These are phyloP conservation scores for Erysimum cheiri DNA, from an alignment of 441 rosid species.

Conservation along the genomic window DNA sequence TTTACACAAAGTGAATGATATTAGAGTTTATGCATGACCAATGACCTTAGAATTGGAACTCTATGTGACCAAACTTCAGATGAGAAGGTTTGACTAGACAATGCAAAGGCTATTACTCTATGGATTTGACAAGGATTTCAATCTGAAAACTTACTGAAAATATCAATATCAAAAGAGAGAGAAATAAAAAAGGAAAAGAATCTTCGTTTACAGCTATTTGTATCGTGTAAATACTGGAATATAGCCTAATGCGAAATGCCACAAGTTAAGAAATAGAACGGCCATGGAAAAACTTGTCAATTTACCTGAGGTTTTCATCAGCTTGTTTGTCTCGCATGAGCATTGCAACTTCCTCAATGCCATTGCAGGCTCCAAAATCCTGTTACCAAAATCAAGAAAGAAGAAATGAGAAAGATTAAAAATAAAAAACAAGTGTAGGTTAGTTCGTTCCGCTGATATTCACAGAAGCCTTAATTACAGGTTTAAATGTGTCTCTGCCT, in stretches of 20 bases:
- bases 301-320: conserved; percentile 87
- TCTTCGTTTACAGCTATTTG: conserved; percentile 1
- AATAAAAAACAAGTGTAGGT: background rate
- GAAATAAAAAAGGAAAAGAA: background rate
- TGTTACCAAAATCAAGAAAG: conserved; percentile 30
- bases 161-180: background rate
- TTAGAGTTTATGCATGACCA: background rate
- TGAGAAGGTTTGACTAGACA: conserved; percentile 8
- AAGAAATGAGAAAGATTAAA: background rate
- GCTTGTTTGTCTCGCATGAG: conserved; percentile 83
- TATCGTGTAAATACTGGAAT: background rate
- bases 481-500: background rate
- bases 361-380: conserved; percentile 86
- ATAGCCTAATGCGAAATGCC: background rate
- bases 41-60: conserved; percentile 13
- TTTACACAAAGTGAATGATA: background rate
- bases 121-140: background rate
- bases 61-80: background rate
- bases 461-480: background rate
- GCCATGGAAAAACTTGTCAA: conserved; percentile 4
- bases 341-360: conserved; percentile 84
- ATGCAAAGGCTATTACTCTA: conserved; percentile 11
- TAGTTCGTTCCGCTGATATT: background rate
- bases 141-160: background rate
- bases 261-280: background rate